A percentile compares a stretch with the other conserved stretches of the same genome.
Evolutionary conservation across 169 alveolate genomes (phyloP).

Genomic region (Plasmodium gaboni): DNA sequence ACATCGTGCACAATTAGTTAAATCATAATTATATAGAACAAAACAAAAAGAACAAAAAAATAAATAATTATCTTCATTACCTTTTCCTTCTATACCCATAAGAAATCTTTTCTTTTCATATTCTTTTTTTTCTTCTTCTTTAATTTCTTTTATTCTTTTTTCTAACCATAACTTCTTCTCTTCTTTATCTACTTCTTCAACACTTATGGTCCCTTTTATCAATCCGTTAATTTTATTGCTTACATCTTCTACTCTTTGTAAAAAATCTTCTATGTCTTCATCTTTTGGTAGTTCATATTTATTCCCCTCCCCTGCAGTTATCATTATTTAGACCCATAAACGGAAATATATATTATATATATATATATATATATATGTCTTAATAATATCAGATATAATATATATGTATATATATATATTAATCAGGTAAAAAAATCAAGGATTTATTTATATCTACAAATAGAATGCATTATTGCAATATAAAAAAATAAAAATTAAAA

Average conservation of each 20-base stretch:
- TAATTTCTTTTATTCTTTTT: slow-evolving; percentile 40
- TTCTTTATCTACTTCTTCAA: slow-evolving; percentile 42
- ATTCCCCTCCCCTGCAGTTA: neutral
- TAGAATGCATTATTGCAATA: no score
- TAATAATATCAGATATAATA: no score
- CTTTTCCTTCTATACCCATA: slow-evolving; percentile 37
- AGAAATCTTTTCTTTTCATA: slow-evolving; percentile 6
- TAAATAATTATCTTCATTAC: slow-evolving; percentile 5
- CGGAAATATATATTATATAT: neutral
- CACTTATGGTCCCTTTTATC: slow-evolving; percentile 21
- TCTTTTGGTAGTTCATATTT: slow-evolving; percentile 21
- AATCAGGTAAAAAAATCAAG: no score
- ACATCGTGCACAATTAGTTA: slow-evolving; percentile 35
- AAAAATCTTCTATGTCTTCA: slow-evolving; percentile 37
- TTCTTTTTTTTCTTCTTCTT: slow-evolving; percentile 38
- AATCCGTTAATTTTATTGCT: slow-evolving; percentile 16
- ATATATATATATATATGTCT: neutral
- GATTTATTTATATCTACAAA: no score
- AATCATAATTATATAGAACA: slow-evolving; percentile 16
- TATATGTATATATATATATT: no score
- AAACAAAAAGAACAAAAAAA: slow-evolving; percentile 37
- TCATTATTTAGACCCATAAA: neutral
- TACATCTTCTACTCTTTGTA: slow-evolving; percentile 27
- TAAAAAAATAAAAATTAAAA: no score
- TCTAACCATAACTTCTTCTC: slow-evolving; percentile 3